Base-by-base conservation (phyloP, 1,139 yeast species). In the Yamadazyma taylorii region DNA sequence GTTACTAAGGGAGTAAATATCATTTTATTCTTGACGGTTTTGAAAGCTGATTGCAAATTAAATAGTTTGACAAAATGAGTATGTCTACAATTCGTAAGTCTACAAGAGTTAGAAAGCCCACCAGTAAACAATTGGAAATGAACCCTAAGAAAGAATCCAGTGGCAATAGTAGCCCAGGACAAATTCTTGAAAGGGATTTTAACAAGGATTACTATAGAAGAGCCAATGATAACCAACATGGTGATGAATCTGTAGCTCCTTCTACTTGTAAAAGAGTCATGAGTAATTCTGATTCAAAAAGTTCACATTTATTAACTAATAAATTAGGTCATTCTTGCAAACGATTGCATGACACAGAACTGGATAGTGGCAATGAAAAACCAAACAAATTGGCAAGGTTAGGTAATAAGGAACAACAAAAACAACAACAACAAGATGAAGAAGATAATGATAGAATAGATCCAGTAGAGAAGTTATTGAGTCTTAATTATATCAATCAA, bases 391-490 rank as follows among this genome's bases (percentile, higher is more conserved):
- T 34, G 22, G 35, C 30, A 14, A 37, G 34, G 26, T 25, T 33
- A 26, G 28, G 5, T 19, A 17, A 24, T 19, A 21, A 17, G 17
- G 28, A 30, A 24, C 33, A 12, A 15, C 39, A 19, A 34, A 11
- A 15, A 10, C 28, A 25, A 11, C 26, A 24, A 24, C n/a, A 22
- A 22, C 17, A 30, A 42, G 37, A 45, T 40, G 40, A 31, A 42
- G 39, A 39, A 41, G 52, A 50, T 27, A 51, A 57, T 21, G 73
- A 67, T 43, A 62, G 52, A 40, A 63, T 69, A 29, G 76, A 70
- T 43, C 75, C 75, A 4, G 73, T 70, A 36, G 74, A 69, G 48
- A 69, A 62, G 45, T 56, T 70, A 31, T 55, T 70, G 38, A 64
- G 70, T 41, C 60, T 68, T 40, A 63, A 72, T 27, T 27, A 27